Base-by-base conservation (phyloP, 768 basidiomycete species). In the Boletus subparvulus region DNA sequence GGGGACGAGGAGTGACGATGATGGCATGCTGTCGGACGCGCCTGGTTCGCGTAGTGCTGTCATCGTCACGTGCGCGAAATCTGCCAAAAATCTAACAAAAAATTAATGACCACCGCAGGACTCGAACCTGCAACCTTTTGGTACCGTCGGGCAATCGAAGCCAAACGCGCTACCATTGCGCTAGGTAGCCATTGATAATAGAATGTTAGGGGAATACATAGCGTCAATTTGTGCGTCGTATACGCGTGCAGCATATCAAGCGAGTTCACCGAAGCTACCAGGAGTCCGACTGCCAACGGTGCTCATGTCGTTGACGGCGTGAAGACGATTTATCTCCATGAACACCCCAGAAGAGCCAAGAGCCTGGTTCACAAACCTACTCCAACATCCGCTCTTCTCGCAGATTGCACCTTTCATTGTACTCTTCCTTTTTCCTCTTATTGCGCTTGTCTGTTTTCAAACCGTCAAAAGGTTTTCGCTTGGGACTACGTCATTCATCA, bases 91-190 rank as follows among this genome's bases (percentile, higher is more conserved):
- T 46, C 32, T 21, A 26, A 36, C 10, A 36, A 66, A 71, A 74
- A 49, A 59, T 69, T 88, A 21, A 21, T 21, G 88, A 89, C 84
- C 85, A 87, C 87, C 85, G 87, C 89, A 90, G 89, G 89, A 88
- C 87, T 91, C 88, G 89, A 91, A 91, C 90, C 89, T 91, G 88
- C 89, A 91, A 86, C 89, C 90, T 90, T 87, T 89, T 90, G 89
- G 88, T 91, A 60, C 77, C 83, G 74, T 76, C 74, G 61, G 78
- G 84, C 85, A 65, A 81, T 88, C 87, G 88, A 90, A 90, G 88
- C 88, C 88, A 90, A 88, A 90, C 87, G 88, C 88, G 88, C 88
- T 90, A 89, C 88, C 88, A 90, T 90, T 90, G 88, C 86, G 88
- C 88, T 77, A 90, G 86, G 86, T 83, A 85, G 82, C 83, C 85